A percentile compares a stretch with the other conserved stretches of the same genome.
Evolutionary conservation across 1,284 basidiomycete genomes (phyloP).

Genomic region (Ustilago hordei): DNA sequence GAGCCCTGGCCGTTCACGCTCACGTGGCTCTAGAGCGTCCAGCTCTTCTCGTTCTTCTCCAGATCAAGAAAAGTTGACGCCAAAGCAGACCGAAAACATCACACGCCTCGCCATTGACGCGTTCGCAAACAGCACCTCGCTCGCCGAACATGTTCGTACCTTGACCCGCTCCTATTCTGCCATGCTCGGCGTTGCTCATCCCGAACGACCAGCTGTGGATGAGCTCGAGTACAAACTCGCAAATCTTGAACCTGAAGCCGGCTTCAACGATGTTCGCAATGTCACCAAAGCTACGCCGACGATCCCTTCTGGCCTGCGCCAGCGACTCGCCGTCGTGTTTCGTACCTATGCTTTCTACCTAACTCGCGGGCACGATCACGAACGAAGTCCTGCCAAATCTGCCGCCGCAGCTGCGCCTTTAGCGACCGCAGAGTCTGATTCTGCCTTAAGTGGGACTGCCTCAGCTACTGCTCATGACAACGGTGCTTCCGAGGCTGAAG

Average conservation of each 20-base stretch:
- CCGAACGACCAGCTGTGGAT: conserved; percentile 3
- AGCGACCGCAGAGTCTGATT: too few relatives aligned
- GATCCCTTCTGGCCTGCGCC: conserved; percentile 6
- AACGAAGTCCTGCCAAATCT: not conserved
- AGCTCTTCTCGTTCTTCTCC: conserved; percentile 4
- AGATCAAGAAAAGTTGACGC: conserved; percentile 2
- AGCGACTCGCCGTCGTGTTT: conserved; percentile 3
- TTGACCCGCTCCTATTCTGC: conserved; percentile 9
- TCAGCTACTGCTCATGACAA: not conserved
- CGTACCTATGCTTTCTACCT: conserved; percentile 4
- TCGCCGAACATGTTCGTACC: conserved; percentile 12
- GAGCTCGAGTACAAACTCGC: conserved; percentile 14
- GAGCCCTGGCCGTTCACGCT: conserved; percentile 9
- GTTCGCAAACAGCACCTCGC: conserved; percentile 3
- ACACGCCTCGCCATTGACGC: not conserved
- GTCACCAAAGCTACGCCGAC: not conserved
- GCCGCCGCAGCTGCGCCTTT: too few relatives aligned
- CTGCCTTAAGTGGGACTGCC: too few relatives aligned
- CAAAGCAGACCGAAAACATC: conserved; percentile 4
- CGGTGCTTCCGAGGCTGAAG: not conserved
- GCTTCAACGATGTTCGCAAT: conserved; percentile 7
- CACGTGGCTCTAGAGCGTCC: conserved; percentile 4
- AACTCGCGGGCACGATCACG: not conserved
- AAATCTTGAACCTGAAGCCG: not conserved
- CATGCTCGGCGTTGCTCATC: not conserved